A percentile compares a stretch with the other conserved stretches of the same genome.
Conservation (phyloP, 169 alveolate genomes). For the Toxoplasma gondii region DNA sequence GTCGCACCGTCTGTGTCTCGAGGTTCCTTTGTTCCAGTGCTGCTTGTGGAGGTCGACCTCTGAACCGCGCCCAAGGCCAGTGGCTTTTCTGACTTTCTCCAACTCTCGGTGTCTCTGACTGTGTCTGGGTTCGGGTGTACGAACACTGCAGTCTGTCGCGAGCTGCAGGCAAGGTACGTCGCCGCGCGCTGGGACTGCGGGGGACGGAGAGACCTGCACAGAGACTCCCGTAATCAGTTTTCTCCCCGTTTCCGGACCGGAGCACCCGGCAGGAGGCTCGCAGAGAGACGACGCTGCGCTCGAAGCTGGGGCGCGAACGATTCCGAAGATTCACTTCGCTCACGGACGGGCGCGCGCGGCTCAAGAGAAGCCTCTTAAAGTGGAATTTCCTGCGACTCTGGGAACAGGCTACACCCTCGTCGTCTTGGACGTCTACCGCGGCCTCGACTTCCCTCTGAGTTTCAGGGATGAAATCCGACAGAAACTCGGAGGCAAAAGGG, state of each 20-base stretch:
- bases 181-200: background rate
- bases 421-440: background rate
- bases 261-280: no score
- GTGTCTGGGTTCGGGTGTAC: no score
- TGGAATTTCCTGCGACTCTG: background rate
- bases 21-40: background rate
- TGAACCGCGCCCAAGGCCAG: no score
- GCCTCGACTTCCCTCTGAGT: background rate
- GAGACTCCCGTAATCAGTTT: background rate
- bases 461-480: background rate
- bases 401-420: slow-evolving; percentile 2
- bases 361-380: background rate
- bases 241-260: no score
- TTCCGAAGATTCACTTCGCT: background rate
- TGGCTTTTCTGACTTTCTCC: no score
- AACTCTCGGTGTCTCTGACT: no score
- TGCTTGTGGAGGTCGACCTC: no score
- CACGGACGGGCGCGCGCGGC: background rate
- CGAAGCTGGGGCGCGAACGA: background rate
- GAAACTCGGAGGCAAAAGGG: background rate
- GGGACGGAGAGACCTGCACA: background rate
- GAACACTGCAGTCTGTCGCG: no score
- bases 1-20: background rate
- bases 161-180: background rate
- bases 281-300: no score